phyloP scores from a whole-genome alignment of 169 alveolate genomes.

The Eimeria mitis region DNA sequence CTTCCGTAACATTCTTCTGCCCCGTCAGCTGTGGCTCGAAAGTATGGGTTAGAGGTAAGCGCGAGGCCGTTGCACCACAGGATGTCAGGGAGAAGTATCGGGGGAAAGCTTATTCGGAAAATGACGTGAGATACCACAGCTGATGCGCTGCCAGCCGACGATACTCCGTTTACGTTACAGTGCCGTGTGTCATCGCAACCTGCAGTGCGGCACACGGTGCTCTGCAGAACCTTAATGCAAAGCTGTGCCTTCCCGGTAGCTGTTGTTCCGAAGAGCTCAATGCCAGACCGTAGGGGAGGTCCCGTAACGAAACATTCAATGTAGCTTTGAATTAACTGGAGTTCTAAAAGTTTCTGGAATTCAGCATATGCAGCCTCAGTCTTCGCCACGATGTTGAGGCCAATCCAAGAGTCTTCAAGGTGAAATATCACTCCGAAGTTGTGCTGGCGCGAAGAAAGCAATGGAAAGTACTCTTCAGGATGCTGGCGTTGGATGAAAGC shows the following conservation, averaged over 20 bases:
- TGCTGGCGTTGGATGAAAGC: neutral
- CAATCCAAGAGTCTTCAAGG: constrained; percentile 50
- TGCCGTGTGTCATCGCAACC: neutral
- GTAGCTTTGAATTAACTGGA: constrained; percentile 30
- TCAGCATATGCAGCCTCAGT: constrained; percentile 21
- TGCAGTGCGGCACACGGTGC: constrained; percentile 41
- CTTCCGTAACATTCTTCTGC: neutral
- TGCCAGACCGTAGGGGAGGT: constrained; percentile 40
- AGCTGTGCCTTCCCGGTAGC: constrained; percentile 24
- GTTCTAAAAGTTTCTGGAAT: constrained; percentile 49
- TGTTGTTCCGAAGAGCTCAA: constrained; percentile 23
- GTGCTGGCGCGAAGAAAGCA: constrained; percentile 65
- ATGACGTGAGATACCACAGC: constrained; percentile 49
- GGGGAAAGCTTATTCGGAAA: constrained; percentile 56
- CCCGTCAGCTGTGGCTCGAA: neutral
- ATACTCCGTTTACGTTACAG: neutral
- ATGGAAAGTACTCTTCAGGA: constrained; percentile 5
- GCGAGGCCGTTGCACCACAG: constrained; percentile 51
- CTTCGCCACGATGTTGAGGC: constrained; percentile 48
- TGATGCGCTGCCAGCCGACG: neutral
- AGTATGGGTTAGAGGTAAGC: neutral
- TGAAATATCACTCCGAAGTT: constrained; percentile 43
- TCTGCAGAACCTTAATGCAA: constrained; percentile 34
- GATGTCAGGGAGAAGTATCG: constrained; percentile 33
- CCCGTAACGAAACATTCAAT: constrained; percentile 66